Conservation (phyloP, 176 grass and related monocot genomes). For the Rhynchospora pubera region DNA sequence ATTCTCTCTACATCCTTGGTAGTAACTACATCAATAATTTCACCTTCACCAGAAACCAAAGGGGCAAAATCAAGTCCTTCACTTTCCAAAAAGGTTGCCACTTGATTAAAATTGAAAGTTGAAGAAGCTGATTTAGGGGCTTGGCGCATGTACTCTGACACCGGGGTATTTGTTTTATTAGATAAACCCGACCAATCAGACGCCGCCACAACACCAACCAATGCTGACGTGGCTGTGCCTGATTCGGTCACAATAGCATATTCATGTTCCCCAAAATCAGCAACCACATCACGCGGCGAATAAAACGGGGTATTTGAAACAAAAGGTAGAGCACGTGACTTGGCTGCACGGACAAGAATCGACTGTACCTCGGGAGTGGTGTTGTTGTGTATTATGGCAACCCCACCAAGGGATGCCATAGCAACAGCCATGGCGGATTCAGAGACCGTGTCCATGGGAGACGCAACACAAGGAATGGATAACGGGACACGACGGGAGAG, state of each 20-base stretch:
- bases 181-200: conserved; percentile 34
- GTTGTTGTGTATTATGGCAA: conserved; percentile 70
- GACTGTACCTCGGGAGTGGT: conserved; percentile 46
- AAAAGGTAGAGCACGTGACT: conserved; percentile 72
- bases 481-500: conserved; percentile 71
- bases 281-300: conserved; percentile 24
- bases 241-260: conserved; percentile 69
- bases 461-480: conserved; percentile 71
- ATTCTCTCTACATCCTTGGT: conserved; percentile 71
- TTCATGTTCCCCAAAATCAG: conserved; percentile 38
- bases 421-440: conserved; percentile 70
- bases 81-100: conserved; percentile 43
- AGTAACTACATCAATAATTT: conserved; percentile 65
- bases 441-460: conserved; percentile 96
- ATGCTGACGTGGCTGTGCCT: conserved; percentile 50
- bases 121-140: conserved; percentile 33
- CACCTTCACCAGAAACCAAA: conserved; percentile 50
- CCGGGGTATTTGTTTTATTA: background rate
- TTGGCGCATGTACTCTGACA: conserved; percentile 63
- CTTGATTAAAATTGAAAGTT: conserved; percentile 57
- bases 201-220: conserved; percentile 47
- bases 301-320: conserved; percentile 50
- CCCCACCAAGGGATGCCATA: conserved; percentile 79
- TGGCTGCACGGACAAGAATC: conserved; percentile 56
- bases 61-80: conserved; percentile 76